phyloP scores from a whole-genome alignment of 768 basidiomycete genomes.

The Lactarius hatsudake region DNA sequence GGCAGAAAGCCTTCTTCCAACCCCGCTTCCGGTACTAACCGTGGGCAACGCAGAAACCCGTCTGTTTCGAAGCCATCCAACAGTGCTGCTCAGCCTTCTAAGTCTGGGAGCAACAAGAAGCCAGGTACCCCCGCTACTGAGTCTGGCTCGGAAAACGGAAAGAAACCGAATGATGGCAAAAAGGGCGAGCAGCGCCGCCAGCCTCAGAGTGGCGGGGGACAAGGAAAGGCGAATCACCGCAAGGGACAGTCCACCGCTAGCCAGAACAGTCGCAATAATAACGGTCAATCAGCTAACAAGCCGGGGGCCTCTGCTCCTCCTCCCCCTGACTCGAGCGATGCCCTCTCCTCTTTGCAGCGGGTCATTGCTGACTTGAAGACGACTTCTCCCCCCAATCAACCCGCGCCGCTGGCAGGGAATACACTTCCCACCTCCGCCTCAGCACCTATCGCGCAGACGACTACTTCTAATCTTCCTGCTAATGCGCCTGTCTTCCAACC shows the following conservation, averaged over 20 bases:
- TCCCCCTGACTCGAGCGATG: slow-evolving; percentile 68
- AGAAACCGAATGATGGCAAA: slow-evolving; percentile 53
- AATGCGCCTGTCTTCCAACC: slow-evolving; percentile 78
- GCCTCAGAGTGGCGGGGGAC: slow-evolving; percentile 33
- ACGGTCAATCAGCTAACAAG: slow-evolving; percentile 29
- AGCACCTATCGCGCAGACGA: slow-evolving; percentile 47
- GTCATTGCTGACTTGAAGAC: slow-evolving; percentile 94
- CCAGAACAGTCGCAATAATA: slow-evolving; percentile 55
- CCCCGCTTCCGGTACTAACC: slow-evolving; percentile 41
- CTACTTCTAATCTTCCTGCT: slow-evolving; percentile 50
- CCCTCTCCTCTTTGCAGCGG: slow-evolving; percentile 83
- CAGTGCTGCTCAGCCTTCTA: slow-evolving; percentile 41
- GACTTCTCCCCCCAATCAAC: slow-evolving; percentile 61
- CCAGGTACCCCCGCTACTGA: slow-evolving; percentile 45
- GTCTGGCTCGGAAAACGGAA: slow-evolving; percentile 70
- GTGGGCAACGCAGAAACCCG: slow-evolving; percentile 56
- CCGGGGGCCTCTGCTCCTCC: slow-evolving; percentile 47
- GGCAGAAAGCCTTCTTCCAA: slow-evolving; percentile 60
- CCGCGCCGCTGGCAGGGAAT: slow-evolving; percentile 40
- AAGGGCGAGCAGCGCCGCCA: slow-evolving; percentile 52
- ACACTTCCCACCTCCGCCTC: slow-evolving; percentile 38
- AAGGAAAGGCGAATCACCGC: slow-evolving; percentile 33
- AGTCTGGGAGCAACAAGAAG: slow-evolving; percentile 62
- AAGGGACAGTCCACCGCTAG: slow-evolving; percentile 46
- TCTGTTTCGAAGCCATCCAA: slow-evolving; percentile 46